A percentile compares a stretch with the other conserved stretches of the same genome.
Conservation (phyloP, 2,329 filamentous ascomycete genomes). For the Diplodia corticola region DNA sequence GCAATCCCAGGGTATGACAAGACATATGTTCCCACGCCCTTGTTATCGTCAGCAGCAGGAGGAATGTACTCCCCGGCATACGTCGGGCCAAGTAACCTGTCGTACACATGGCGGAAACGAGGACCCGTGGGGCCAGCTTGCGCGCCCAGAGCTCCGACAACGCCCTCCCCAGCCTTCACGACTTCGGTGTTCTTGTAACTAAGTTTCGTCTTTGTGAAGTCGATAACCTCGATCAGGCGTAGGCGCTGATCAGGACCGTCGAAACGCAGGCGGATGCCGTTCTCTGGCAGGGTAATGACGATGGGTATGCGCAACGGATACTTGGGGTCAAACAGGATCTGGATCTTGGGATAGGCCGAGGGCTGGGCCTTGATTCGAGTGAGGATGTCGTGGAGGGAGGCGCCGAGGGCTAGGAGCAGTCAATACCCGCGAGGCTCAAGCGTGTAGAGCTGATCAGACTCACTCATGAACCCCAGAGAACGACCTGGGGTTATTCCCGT, state of each 20-base stretch:
- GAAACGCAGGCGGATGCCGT: slow-evolving; percentile 87
- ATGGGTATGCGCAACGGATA: slow-evolving; percentile 75
- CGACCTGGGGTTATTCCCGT: slow-evolving; percentile 30
- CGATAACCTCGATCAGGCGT: slow-evolving; percentile 83
- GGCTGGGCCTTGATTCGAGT: slow-evolving; percentile 87
- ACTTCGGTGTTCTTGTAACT: slow-evolving; percentile 81
- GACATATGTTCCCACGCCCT: slow-evolving; percentile 72
- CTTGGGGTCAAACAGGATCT: slow-evolving; percentile 76
- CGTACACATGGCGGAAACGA: slow-evolving; percentile 86
- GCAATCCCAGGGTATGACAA: slow-evolving; percentile 93
- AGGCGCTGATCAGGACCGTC: slow-evolving; percentile 91
- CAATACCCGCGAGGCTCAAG: not conserved
- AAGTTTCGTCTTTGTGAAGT: slow-evolving; percentile 83
- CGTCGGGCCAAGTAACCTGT: slow-evolving; percentile 87
- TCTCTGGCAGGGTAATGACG: slow-evolving; percentile 73
- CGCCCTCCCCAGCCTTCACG: slow-evolving; percentile 57
- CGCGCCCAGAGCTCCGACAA: slow-evolving; percentile 28
- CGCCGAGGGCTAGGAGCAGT: slow-evolving; percentile 68
- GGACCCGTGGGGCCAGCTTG: slow-evolving; percentile 58
- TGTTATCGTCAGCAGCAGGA: slow-evolving; percentile 54
- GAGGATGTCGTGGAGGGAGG: slow-evolving; percentile 86
- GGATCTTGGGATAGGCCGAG: slow-evolving; percentile 76
- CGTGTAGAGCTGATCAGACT: slow-evolving; percentile 6
- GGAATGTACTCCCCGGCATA: slow-evolving; percentile 91
- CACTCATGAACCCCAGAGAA: slow-evolving; percentile 45